Evolutionary conservation across 352 stramenopile species (phyloP).

Genomic region (Pythium plurisporium): DNA sequence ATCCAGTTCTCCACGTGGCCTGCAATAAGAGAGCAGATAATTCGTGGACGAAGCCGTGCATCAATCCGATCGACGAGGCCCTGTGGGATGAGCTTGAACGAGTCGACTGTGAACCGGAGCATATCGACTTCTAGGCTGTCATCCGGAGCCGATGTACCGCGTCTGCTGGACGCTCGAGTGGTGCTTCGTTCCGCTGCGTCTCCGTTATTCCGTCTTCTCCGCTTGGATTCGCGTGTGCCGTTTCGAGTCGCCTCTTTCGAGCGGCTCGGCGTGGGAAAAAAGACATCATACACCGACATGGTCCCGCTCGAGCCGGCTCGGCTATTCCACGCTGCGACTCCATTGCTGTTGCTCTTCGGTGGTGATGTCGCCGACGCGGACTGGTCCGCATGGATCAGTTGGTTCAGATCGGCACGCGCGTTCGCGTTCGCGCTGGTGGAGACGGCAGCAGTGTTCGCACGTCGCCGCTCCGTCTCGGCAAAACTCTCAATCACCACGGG

Average conservation of each 20-base stretch:
- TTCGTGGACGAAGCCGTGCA: slow-evolving; percentile 42
- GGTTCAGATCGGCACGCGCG: slow-evolving; percentile 1
- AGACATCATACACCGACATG: slow-evolving; percentile 59
- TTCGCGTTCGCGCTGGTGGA: neutral
- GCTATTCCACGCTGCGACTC: slow-evolving; percentile 9
- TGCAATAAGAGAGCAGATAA: slow-evolving; percentile 43
- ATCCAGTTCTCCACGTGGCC: slow-evolving; percentile 78
- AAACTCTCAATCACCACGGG: slow-evolving; percentile 58
- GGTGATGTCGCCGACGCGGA: neutral
- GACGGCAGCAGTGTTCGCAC: slow-evolving; percentile 1
- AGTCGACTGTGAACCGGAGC: slow-evolving; percentile 66
- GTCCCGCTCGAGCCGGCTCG: slow-evolving; percentile 9
- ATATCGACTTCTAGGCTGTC: slow-evolving; percentile 38
- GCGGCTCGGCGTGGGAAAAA: slow-evolving; percentile 33
- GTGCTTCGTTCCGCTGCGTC: neutral
- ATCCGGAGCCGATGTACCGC: neutral
- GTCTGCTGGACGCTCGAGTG: slow-evolving; percentile 8
- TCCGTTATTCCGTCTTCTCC: slow-evolving; percentile 14
- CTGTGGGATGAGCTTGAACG: slow-evolving; percentile 71
- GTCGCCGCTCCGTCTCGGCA: slow-evolving; percentile 39
- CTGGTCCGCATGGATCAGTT: slow-evolving; percentile 7
- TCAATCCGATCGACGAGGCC: slow-evolving; percentile 84
- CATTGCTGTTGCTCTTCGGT: slow-evolving; percentile 7
- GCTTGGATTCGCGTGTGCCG: slow-evolving; percentile 16
- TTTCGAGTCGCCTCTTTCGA: slow-evolving; percentile 3